phyloP scores from a whole-genome alignment of 345 rosid species.

The Mallotus nudiflorus region DNA sequence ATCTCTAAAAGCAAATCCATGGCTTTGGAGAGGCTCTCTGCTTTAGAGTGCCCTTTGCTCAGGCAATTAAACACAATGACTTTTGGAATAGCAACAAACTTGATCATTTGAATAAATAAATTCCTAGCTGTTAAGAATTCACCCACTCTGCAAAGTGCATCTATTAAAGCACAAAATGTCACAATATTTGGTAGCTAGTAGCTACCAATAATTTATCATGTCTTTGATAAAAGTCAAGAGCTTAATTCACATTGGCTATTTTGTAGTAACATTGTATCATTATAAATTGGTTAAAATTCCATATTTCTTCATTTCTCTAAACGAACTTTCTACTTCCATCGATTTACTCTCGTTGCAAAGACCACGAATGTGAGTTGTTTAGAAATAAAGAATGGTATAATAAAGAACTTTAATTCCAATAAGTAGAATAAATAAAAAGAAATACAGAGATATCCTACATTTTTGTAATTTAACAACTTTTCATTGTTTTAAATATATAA shows the following conservation, averaged over 20 bases:
- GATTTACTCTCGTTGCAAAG: conserved; percentile 46
- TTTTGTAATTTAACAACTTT: too few species aligned
- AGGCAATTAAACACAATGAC: too few species aligned
- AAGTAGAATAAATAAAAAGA: too few species aligned
- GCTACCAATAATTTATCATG: conserved; percentile 38
- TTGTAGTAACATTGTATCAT: conserved; percentile 63
- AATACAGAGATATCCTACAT: too few species aligned
- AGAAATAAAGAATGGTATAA: too few species aligned
- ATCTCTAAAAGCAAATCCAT: conserved; percentile 46
- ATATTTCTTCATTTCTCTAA: conserved; percentile 41
- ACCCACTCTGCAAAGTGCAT: conserved; percentile 56
- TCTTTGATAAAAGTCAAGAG: conserved; percentile 43
- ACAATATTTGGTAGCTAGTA: conserved; percentile 60
- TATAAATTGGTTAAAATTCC: conserved; percentile 51
- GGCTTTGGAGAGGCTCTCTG: conserved; percentile 45
- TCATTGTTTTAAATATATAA: too few species aligned
- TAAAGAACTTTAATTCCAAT: too few species aligned
- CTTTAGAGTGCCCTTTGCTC: conserved; percentile 52
- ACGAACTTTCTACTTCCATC: conserved; percentile 45
- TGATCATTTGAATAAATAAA: conserved; percentile 50
- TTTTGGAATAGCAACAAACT: conserved; percentile 62
- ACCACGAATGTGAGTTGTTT: conserved; percentile 46
- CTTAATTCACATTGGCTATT: conserved; percentile 36
- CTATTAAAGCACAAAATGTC: conserved; percentile 50
- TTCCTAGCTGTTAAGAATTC: conserved; percentile 46